Conservation (phyloP, 2,329 filamentous ascomycete species). For the Trichophyton mentagrophytes region DNA sequence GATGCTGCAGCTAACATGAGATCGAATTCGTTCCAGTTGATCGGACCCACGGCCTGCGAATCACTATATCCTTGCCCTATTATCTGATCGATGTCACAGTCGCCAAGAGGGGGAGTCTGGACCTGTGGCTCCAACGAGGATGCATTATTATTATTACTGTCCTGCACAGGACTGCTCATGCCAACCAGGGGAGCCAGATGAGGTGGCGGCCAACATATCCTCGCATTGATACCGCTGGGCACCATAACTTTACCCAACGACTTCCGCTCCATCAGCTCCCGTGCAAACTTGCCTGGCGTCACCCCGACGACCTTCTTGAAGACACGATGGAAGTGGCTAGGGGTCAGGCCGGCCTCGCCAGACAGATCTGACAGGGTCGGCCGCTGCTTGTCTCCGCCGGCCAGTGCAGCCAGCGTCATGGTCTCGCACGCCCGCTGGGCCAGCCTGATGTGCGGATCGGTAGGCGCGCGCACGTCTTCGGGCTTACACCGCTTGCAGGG, state of each 20-base stretch:
- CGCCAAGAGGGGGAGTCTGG: slow-evolving; percentile 1
- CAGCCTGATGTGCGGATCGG: slow-evolving; percentile 22
- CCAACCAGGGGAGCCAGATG: neutral
- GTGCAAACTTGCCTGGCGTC: slow-evolving; percentile 35
- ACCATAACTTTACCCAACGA: slow-evolving; percentile 11
- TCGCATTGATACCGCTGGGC: slow-evolving; percentile 9
- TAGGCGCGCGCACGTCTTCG: slow-evolving; percentile 20
- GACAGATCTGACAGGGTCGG: slow-evolving; percentile 37
- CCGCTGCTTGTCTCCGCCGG: slow-evolving; percentile 17
- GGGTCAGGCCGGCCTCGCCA: slow-evolving; percentile 35
- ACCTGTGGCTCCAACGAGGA: neutral
- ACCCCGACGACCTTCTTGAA: slow-evolving; percentile 42
- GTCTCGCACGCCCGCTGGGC: slow-evolving; percentile 23
- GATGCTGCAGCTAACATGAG: slow-evolving; percentile 18
- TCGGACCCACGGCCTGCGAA: neutral
- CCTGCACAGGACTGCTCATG: neutral
- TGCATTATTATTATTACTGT: neutral
- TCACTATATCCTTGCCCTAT: neutral
- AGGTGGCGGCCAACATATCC: slow-evolving; percentile 7
- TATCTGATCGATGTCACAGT: neutral
- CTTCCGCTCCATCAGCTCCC: slow-evolving; percentile 13
- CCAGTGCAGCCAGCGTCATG: slow-evolving; percentile 18
- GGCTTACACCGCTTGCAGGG: slow-evolving; percentile 46
- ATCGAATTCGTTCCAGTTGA: slow-evolving; percentile 29
- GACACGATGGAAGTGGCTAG: slow-evolving; percentile 43